Evolutionary conservation across 805 yeast species (phyloP), one percentile per base, ranked within the genome.

Genomic region (Candida cerambycidarum): DNA sequence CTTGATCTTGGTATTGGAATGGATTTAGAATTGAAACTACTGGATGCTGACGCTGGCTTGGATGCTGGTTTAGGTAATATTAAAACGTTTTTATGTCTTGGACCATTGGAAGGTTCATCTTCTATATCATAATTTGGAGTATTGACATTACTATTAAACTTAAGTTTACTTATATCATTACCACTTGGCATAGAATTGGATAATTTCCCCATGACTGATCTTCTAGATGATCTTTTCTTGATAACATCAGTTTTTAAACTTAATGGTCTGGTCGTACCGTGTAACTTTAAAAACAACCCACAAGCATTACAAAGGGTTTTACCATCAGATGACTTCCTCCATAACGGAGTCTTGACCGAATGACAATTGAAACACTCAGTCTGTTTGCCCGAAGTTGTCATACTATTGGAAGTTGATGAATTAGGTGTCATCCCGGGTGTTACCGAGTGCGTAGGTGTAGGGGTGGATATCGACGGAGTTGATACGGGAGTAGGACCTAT

Each of bases 261-360:
- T 17, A 80, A 60, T 1, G 85, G 85, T 39, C 85, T 60, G 56
- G 78, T 77, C 2, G 83, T 76, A 13, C 85, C 85, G 52, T 80
- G 85, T 14, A 80, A 59, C 52, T 79, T 79, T 41, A 74, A 69
- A 53, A 79, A 80, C 16, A 80, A 62, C 0, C 85, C 85, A 62
- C 85, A 80, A 0, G 85, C 85, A 54, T 80, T 80, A 55, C 85
- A 80, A 4, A 80, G 62, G 2, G 84, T 78, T 46, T 78, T 76
- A 1, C 85, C 85, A 19, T 61, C 67, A 5, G 80, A 73, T 53
- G 79, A 82, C 53, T 78, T 70, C 34, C 85, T 61, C 85, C 85
- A 80, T 17, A 80, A 62, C 1, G 85, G 85, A 0, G 85, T 80
- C 44, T 78, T 80, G 2, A 71, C 56, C 0, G 85, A 79, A 36